Base-by-base conservation (phyloP, 129 eudicot genomes). In the Saposhnikovia divaricata region DNA sequence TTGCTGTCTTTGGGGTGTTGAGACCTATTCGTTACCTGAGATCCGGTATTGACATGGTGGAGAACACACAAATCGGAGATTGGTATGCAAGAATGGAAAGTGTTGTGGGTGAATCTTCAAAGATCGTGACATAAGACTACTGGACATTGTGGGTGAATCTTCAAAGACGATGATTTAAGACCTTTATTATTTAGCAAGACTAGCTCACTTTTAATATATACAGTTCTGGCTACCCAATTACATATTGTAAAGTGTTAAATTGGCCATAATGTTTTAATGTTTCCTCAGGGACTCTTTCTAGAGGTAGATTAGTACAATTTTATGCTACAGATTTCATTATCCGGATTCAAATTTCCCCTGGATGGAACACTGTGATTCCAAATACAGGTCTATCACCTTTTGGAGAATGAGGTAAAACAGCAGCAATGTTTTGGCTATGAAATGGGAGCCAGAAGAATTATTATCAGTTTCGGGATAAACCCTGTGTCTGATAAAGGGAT, bases 1-100 rank as follows among this genome's bases (percentile, higher is more conserved):
- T 74, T 74, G 77, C 77, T 74, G 59, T 74, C 59, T 74, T 74
- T 45, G 77, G 77, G 39, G 77, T 74, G 39, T 27, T 74, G 34
- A 42, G 59, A 74, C 77, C 77, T n/a, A 74, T 45, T 5, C 77
- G 77, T 25, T 45, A 74, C 23, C 40, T 74, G 39, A 74, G 59
- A 27, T 44, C 77, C 7, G 77, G 77, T 45, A 27, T 44, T 44
- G 77, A 74, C 50, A 74, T 74, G 77, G 59, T 74, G 59, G 77
- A 74, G 59, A 50, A 74, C 59, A 74, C 77, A 44, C 77, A 37
- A 44, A 74, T 74, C 18, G 59, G 77, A 2, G 77, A 74, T 45
- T 74, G 77, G 77, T 74, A 74, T 45, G 21, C 57, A 23, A 44
- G 77, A 45, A 74, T 74, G 77, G 77, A 74, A 12, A 74, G 39